Conservation (phyloP, 768 basidiomycete species). For the Pleurotus sapidus region DNA sequence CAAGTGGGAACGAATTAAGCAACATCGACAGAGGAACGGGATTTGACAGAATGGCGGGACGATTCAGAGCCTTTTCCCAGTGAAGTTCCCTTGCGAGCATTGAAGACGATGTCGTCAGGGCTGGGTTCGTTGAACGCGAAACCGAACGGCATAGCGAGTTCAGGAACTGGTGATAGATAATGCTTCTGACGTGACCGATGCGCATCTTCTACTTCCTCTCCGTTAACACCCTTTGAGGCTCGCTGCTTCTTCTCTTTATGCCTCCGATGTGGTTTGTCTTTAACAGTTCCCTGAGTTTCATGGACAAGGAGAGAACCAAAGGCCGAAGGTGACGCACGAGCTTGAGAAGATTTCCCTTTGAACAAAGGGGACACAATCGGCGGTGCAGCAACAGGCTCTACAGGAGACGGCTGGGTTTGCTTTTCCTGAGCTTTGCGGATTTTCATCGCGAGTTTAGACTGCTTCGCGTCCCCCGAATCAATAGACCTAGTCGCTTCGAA, state of each 20-base stretch:
- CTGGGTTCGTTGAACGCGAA: slow-evolving; percentile 83
- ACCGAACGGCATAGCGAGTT: slow-evolving; percentile 28
- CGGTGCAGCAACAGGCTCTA: slow-evolving; percentile 18
- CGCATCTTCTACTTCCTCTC: slow-evolving; percentile 22
- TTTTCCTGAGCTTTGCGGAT: slow-evolving; percentile 56
- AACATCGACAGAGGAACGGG: slow-evolving; percentile 9
- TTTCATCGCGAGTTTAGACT: slow-evolving; percentile 78
- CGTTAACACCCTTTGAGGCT: slow-evolving; percentile 19
- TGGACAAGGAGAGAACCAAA: slow-evolving; percentile 72
- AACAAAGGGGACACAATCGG: slow-evolving; percentile 54
- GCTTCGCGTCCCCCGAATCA: slow-evolving; percentile 34
- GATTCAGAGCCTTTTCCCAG: slow-evolving; percentile 32
- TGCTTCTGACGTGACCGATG: slow-evolving; percentile 11
- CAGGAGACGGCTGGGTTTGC: slow-evolving; percentile 8
- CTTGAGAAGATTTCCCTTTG: slow-evolving; percentile 44
- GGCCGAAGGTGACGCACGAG: slow-evolving; percentile 75
- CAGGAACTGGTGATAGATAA: slow-evolving; percentile 28
- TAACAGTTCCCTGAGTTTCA: slow-evolving; percentile 37
- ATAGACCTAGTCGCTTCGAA: slow-evolving; percentile 21
- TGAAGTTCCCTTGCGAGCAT: slow-evolving; percentile 75
- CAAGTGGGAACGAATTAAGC: slow-evolving; percentile 17
- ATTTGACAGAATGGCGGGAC: slow-evolving; percentile 20
- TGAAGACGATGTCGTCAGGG: slow-evolving; percentile 87
- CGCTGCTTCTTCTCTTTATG: slow-evolving; percentile 15
- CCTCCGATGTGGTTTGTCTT: slow-evolving; percentile 33